Evolutionary conservation across 257 asterid genomes (phyloP), one percentile per base, ranked within the genome.

Genomic region (Thymus mandschuricus): DNA sequence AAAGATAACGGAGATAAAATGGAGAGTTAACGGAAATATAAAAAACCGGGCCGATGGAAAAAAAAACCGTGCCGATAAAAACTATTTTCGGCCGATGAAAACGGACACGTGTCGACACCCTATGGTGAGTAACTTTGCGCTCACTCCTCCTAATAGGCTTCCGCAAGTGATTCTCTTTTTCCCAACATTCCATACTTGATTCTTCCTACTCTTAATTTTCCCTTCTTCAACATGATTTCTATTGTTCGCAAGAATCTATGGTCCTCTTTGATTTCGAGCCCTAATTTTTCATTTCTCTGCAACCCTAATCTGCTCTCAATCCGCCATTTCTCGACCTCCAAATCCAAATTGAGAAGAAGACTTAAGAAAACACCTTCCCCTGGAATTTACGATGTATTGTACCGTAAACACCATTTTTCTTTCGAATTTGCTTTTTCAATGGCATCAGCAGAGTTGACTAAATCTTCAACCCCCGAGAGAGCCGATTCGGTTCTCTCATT

Each of bases 401-500:
- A 69, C 2, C 13, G 28, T 1, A 69, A 75, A 58, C 75, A 82
- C 71, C 1, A 41, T 0, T 72, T 82, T 12, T 75, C 86, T 13
- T 43, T 59, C 31, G 64, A 64, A 67, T 11, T 46, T 6, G 81
- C 78, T 46, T 41, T 76, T 46, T 41, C 73, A 11, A 1, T 40
- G 9, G 77, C 73, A 60, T 31, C 69, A 52, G 27, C 48, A 33
- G 70, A 9, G 5, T 56, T 48, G 66, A 74, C 30, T 70, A 64
- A 29, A 40, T 31, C 21, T 7, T 71, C 60, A 48, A 31, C 27
- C 7, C 74, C 73, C 5, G 6, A 67, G 52, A 52, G 46, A 9
- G 45, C 62, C 10, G 72, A 67, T 51, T 21, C 62, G 3, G 9
- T 71, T 1, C 13, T 79, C 1, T 61, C 76, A 9, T 79, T 66